A percentile compares a stretch with the other conserved stretches of the same genome.
Conservation (phyloP, 108 stramenopile species). For the Stephanodiscus triporus region DNA sequence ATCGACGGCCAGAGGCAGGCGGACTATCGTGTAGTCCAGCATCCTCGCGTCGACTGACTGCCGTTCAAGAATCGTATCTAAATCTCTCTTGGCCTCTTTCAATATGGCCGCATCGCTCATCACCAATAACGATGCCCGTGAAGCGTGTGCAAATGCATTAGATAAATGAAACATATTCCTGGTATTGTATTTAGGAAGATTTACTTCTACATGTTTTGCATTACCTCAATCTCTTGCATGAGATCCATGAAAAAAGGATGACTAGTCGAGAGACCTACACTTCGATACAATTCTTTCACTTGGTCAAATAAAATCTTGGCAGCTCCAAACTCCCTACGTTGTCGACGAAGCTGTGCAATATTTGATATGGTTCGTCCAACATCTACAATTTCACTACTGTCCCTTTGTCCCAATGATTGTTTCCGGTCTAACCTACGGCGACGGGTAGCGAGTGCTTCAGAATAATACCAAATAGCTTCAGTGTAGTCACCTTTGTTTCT, state of each 20-base stretch:
- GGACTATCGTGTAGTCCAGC: conserved; percentile 67
- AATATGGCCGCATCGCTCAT: conserved; percentile 73
- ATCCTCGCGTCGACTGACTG: conserved; percentile 47
- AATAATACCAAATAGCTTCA: conserved; percentile 47
- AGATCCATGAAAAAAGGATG: conserved; percentile 49
- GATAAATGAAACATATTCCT: too few species aligned
- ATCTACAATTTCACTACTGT: conserved; percentile 38
- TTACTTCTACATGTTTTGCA: conserved; percentile 33
- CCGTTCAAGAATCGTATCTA: conserved; percentile 60
- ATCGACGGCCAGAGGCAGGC: conserved; percentile 69
- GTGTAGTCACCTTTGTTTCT: conserved; percentile 34
- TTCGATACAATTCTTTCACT: conserved; percentile 37
- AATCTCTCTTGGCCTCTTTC: conserved; percentile 61
- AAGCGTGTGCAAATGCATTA: too few species aligned
- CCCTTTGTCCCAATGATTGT: conserved; percentile 27
- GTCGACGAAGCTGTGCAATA: conserved; percentile 42
- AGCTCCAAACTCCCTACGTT: conserved; percentile 51
- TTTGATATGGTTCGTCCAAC: conserved; percentile 44
- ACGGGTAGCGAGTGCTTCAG: conserved; percentile 43
- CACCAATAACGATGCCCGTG: conserved; percentile 59
- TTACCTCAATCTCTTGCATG: conserved; percentile 11
- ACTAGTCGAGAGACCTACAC: conserved; percentile 25
- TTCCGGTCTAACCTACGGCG: conserved; percentile 18
- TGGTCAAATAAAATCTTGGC: conserved; percentile 47
- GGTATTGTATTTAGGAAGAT: too few species aligned